Evolutionary conservation across 768 basidiomycete genomes (phyloP).

Genomic region (Trametopsis cervina): DNA sequence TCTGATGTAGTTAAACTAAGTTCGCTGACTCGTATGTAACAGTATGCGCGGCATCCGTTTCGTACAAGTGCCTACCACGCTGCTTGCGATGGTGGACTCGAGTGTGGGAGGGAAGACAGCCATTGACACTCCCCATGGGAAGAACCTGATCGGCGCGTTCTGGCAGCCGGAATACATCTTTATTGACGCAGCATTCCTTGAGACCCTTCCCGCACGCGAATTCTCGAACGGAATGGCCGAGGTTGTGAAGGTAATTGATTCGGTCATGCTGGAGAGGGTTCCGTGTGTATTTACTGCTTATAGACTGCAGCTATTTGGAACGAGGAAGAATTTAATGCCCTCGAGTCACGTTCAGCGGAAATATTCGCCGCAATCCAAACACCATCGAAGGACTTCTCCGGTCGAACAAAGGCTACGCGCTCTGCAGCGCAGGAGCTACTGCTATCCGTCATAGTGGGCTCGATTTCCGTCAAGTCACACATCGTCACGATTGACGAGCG

Average conservation of each 20-base stretch:
- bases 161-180: conserved; percentile 98
- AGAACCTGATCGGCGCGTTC: conserved; percentile 97
- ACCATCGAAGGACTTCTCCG: conserved; percentile 51
- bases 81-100: conserved; percentile 98
- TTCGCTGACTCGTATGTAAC: not conserved
- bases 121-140: conserved; percentile 97
- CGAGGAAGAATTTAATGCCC: conserved; percentile 77
- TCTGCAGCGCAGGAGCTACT: conserved; percentile 76
- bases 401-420: conserved; percentile 56
- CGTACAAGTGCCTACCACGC: conserved; percentile 92
- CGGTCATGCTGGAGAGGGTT: not conserved
- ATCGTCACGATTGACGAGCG: conserved; percentile 96
- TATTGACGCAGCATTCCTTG: conserved; percentile 93
- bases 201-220: conserved; percentile 85
- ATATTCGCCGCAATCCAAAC: conserved; percentile 83
- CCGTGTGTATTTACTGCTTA: not conserved
- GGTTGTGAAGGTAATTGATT: conserved; percentile 75
- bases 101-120: conserved; percentile 98
- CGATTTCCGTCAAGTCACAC: conserved; percentile 92
- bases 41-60: conserved; percentile 98
- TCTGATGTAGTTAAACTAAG: no score
- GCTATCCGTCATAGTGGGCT: conserved; percentile 85
- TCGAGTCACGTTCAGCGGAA: conserved; percentile 81
- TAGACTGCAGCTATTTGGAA: conserved; percentile 99
- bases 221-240: conserved; percentile 99